Conservation (phyloP, 495 filamentous ascomycete genomes). For the Penicillium verhagenii region DNA sequence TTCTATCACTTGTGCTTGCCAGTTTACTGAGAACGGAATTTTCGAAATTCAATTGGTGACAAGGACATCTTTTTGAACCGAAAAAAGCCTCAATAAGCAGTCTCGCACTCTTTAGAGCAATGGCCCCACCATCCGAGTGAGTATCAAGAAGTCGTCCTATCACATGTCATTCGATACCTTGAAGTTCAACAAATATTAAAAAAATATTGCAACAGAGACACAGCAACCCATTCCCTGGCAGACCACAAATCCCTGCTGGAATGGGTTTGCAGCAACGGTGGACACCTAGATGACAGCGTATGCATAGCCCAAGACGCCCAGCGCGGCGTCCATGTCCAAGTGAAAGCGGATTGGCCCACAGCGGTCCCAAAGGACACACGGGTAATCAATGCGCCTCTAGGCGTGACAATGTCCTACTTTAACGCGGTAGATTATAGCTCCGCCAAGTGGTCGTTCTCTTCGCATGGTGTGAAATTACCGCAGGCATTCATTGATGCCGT, state of each 20-base stretch:
- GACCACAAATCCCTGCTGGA: conserved; percentile 33
- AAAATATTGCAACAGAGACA: too few species aligned
- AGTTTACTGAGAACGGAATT: background rate
- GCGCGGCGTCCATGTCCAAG: conserved; percentile 50
- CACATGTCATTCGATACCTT: background rate
- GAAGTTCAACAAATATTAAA: too few species aligned
- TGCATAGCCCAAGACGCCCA: conserved; percentile 38
- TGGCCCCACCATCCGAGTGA: conserved; percentile 8
- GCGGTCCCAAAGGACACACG: conserved; percentile 31
- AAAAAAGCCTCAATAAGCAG: background rate
- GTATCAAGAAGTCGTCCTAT: conserved; percentile 2
- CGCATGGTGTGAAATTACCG: conserved; percentile 37
- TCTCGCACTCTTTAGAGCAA: background rate
- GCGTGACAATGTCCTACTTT: conserved; percentile 51
- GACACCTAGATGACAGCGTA: conserved; percentile 40
- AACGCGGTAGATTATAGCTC: conserved; percentile 42
- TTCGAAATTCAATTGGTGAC: background rate
- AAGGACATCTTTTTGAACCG: background rate
- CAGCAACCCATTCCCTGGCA: conserved; percentile 21
- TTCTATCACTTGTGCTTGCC: background rate
- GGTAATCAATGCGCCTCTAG: conserved; percentile 45
- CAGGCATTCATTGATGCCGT: conserved; percentile 35
- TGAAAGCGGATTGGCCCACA: conserved; percentile 27
- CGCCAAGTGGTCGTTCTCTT: conserved; percentile 25
- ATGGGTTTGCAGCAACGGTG: conserved; percentile 46